phyloP scores from a whole-genome alignment of 441 rosid genomes.

The Mallotus japonicus region DNA sequence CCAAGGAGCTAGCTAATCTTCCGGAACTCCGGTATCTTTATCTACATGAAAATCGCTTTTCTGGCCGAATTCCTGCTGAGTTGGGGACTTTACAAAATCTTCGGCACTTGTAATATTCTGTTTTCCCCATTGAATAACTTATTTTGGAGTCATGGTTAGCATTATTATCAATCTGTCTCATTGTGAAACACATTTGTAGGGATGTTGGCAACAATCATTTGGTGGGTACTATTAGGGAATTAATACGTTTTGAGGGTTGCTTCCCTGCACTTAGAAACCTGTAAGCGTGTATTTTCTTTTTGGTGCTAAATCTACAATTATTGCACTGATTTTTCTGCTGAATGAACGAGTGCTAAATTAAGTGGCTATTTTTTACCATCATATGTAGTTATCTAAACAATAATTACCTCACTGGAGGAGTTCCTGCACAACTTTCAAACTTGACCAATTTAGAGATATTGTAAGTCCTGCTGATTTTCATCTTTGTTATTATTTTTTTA shows the following conservation, averaged over 20 bases:
- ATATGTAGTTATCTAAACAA: conserved; percentile 71
- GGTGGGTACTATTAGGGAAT: conserved; percentile 92
- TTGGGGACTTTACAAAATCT: conserved; percentile 78
- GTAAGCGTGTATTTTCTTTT: conserved; percentile 41
- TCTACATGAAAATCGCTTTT: conserved; percentile 89
- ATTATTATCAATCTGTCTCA: neutral
- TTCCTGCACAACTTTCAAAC: conserved; percentile 92
- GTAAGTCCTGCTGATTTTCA: conserved; percentile 44
- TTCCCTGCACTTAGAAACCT: conserved; percentile 86
- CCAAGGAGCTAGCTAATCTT: conserved; percentile 80
- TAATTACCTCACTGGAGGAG: conserved; percentile 89
- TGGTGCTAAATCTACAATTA: conserved; percentile 4
- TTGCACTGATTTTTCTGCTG: neutral
- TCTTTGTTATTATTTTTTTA: neutral
- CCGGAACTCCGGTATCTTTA: conserved; percentile 91
- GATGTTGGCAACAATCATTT: conserved; percentile 94
- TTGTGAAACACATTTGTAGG: conserved; percentile 38
- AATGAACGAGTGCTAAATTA: conserved; percentile 6
- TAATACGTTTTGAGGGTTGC: conserved; percentile 85
- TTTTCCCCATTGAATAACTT: conserved; percentile 1
- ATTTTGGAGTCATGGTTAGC: neutral
- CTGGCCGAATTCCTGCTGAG: conserved; percentile 84
- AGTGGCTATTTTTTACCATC: neutral
- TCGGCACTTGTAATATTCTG: conserved; percentile 67
- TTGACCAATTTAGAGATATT: conserved; percentile 84